Percentiles rank a stretch among this genome's conserved stretches.
phyloP scores from a whole-genome alignment of 495 filamentous ascomycete species.

The Delitschia confertaspora region DNA sequence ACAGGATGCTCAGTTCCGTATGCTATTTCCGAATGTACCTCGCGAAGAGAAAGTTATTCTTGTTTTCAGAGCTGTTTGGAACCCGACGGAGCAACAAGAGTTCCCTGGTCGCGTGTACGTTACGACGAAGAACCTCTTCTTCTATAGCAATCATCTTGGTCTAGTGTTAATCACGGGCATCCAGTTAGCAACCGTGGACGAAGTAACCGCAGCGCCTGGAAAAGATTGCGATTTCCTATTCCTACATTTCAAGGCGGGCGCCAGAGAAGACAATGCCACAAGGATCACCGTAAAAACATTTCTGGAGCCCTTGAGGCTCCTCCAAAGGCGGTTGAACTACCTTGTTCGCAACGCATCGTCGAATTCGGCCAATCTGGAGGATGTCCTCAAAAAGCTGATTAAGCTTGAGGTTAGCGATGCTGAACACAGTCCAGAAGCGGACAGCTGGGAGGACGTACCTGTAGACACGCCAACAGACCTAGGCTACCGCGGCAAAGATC shows the following conservation, averaged over 20 bases:
- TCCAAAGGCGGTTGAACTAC: slow-evolving; percentile 76
- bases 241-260: slow-evolving; percentile 61
- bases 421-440: slow-evolving; percentile 59
- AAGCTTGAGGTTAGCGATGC: slow-evolving; percentile 58
- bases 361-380: slow-evolving; percentile 49
- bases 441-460: slow-evolving; percentile 89
- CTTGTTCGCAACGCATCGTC: slow-evolving; percentile 61
- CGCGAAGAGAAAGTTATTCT: slow-evolving; percentile 69
- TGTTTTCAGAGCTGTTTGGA: slow-evolving; percentile 67
- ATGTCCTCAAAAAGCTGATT: slow-evolving; percentile 55
- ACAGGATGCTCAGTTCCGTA: slow-evolving; percentile 86
- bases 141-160: slow-evolving; percentile 93
- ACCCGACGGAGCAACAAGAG: slow-evolving; percentile 66
- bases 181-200: slow-evolving; percentile 62
- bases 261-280: slow-evolving; percentile 54
- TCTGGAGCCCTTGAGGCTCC: slow-evolving; percentile 72
- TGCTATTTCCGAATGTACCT: slow-evolving; percentile 76
- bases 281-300: slow-evolving; percentile 84
- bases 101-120: slow-evolving; percentile 85
- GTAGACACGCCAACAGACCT: slow-evolving; percentile 53
- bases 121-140: slow-evolving; percentile 77
- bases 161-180: slow-evolving; percentile 73
- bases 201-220: slow-evolving; percentile 83
- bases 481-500: slow-evolving; percentile 42
- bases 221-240: slow-evolving; percentile 90